Base-by-base conservation (phyloP, 306 rosid genomes). In the Cicer arietinum region DNA sequence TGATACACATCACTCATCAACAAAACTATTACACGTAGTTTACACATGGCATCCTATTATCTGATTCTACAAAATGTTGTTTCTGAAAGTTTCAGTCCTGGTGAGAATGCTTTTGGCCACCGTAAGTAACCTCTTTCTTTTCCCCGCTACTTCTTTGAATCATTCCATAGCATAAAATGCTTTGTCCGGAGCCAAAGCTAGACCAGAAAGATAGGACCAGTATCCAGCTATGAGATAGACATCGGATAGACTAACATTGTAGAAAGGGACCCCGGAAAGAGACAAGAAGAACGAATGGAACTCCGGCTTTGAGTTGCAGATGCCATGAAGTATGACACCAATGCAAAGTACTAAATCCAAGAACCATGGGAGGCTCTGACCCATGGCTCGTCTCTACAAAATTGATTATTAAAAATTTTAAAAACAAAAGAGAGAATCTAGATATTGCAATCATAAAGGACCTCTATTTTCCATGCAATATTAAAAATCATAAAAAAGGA, bases 281-380 rank as follows among this genome's bases (percentile, higher is more conserved):
- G 91, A 87, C 71, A 91, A 67, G 61, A 60, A 52, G 79, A 71
- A 87, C 53, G 90, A 90, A 84, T 86, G 91, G 80, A 85, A 85
- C 78, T 90, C 89, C 0, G 96, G 99, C 79, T 85, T 90, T 10
- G 96, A 81, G 35, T 74, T 88, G 87, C 88, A 89, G 66, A 90
- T 63, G 22, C 97, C 96, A 59, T 94, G 97, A 83, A 94, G 92
- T 82, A 94, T 90, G 84, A 90, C 85, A 25, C 99, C 93, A 2
- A 81, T 77, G 84, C 88, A 85, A 79, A 92, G 93, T 76, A 85
- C 78, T 7, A 96, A 86, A 89, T 94, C 99, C 89, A 94, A 61
- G 40, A 94, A 63, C 96, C 96, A 86, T 4, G 97, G 96, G 52
- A 89, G 83, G 77, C 88, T 85, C 84, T 82, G 85, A 22, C 90